Conservation (phyloP, 148 eudicot genomes). For the Fagopyrum homotropicum region DNA sequence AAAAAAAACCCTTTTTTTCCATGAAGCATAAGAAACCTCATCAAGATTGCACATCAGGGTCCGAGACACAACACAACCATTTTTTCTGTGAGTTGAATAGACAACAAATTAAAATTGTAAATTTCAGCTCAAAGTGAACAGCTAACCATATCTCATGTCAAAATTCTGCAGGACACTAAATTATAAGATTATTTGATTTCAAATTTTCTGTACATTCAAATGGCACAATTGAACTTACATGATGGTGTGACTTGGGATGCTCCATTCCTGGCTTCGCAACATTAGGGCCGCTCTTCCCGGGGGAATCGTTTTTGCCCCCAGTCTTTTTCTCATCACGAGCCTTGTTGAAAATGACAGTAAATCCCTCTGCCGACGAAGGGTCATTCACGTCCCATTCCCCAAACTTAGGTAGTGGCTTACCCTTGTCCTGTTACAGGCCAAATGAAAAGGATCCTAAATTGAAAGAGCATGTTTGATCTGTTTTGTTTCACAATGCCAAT, state of each 20-base stretch:
- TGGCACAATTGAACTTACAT: conserved; percentile 38
- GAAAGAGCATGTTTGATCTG: background rate
- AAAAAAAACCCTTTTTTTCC: conserved; percentile 19
- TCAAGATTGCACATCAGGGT: conserved; percentile 65
- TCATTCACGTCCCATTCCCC: conserved; percentile 93
- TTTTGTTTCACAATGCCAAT: background rate
- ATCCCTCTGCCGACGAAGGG: conserved; percentile 87
- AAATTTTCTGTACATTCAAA: background rate
- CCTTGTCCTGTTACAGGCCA: conserved; percentile 50
- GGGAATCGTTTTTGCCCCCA: conserved; percentile 73
- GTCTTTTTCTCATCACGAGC: conserved; percentile 90
- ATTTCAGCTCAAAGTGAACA: background rate
- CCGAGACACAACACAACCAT: conserved; percentile 73
- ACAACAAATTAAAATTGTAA: background rate
- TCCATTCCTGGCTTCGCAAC: conserved; percentile 41
- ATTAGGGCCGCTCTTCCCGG: conserved; percentile 36
- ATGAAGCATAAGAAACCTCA: background rate
- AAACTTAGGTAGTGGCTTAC: conserved; percentile 77
- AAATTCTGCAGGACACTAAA: background rate
- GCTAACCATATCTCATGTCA: background rate
- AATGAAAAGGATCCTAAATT: background rate
- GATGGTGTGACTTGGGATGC: conserved; percentile 47
- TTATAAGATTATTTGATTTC: background rate
- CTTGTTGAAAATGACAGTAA: conserved; percentile 80
- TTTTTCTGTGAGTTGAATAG: conserved; percentile 53